Percentiles rank a stretch among this genome's conserved stretches.
Conservation (phyloP, 2,329 filamentous ascomycete genomes). For the Talaromyces atroroseus region DNA sequence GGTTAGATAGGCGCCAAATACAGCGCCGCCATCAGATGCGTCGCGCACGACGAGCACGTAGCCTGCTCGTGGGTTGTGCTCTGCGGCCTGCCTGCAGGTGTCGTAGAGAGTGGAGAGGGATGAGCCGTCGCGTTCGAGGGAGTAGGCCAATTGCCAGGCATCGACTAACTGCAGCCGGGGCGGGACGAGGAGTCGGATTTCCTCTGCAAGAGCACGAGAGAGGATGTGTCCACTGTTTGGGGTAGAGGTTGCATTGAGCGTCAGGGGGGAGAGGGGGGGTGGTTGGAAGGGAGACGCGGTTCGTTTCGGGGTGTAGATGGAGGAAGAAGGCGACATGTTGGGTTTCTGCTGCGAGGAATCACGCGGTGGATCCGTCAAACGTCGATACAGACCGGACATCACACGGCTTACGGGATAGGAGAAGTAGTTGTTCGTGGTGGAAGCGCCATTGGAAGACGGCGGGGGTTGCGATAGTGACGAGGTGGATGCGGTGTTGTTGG, state of each 20-base stretch:
- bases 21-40: constrained; percentile 41
- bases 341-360: constrained; percentile 6
- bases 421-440: constrained; percentile 42
- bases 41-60: constrained; percentile 88
- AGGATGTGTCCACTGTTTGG: constrained; percentile 54
- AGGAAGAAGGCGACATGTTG: constrained; percentile 37
- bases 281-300: constrained; percentile 76
- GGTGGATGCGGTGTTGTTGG: constrained; percentile 7
- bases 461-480: constrained; percentile 14
- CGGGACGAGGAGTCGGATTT: constrained; percentile 84
- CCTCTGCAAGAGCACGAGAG: constrained; percentile 71
- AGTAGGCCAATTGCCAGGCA: constrained; percentile 81
- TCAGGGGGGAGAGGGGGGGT: constrained; percentile 77
- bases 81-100: constrained; percentile 62
- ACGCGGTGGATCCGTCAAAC: constrained; percentile 48
- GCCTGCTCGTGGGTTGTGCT: constrained; percentile 64
- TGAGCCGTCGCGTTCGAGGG: constrained; percentile 84
- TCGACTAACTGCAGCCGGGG: constrained; percentile 81
- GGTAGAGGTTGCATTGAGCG: constrained; percentile 53
- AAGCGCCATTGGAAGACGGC: constrained; percentile 14
- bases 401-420: constrained; percentile 49
- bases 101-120: constrained; percentile 82
- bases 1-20: constrained; percentile 91
- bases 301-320: constrained; percentile 47
- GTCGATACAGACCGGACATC: constrained; percentile 61